Evolutionary conservation across 2,329 filamentous ascomycete species (phyloP).

Genomic region (Penicillium decumbens): DNA sequence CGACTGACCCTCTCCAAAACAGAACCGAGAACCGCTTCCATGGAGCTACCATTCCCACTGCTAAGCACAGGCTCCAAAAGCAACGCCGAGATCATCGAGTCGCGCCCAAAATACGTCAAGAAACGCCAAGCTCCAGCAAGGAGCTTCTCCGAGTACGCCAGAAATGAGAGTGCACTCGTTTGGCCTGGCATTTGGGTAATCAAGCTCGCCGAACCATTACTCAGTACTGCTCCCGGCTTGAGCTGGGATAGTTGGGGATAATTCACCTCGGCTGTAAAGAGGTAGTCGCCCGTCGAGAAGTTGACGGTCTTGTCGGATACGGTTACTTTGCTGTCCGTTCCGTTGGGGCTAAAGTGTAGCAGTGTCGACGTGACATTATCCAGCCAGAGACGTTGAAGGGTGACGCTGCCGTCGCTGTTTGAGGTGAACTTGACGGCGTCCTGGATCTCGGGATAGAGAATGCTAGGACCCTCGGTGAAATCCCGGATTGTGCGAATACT

Average conservation of each 20-base stretch:
- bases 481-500: constrained; percentile 61
- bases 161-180: constrained; percentile 55
- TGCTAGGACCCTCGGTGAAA: constrained; percentile 55
- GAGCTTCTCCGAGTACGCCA: constrained; percentile 61
- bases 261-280: constrained; percentile 57
- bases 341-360: constrained; percentile 45
- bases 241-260: constrained; percentile 59
- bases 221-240: constrained; percentile 49
- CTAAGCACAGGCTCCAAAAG: constrained; percentile 57
- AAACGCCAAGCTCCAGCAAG: constrained; percentile 63
- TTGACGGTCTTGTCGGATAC: constrained; percentile 43
- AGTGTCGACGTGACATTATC: constrained; percentile 58
- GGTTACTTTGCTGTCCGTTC: constrained; percentile 29
- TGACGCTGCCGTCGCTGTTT: constrained; percentile 44
- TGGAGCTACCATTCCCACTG: constrained; percentile 50
- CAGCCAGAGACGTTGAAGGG: constrained; percentile 55
- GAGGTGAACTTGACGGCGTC: constrained; percentile 46
- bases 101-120: constrained; percentile 62
- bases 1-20: constrained; percentile 59
- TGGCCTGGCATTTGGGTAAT: constrained; percentile 46
- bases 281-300: constrained; percentile 54
- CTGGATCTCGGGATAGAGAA: constrained; percentile 53
- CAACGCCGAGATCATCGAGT: constrained; percentile 59
- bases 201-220: constrained; percentile 44
- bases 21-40: constrained; percentile 59